Percentiles rank a stretch among this genome's conserved stretches.
These are phyloP conservation scores for Mikania micrantha DNA, from an alignment of 129 eudicot species.

Conservation along the genomic window DNA sequence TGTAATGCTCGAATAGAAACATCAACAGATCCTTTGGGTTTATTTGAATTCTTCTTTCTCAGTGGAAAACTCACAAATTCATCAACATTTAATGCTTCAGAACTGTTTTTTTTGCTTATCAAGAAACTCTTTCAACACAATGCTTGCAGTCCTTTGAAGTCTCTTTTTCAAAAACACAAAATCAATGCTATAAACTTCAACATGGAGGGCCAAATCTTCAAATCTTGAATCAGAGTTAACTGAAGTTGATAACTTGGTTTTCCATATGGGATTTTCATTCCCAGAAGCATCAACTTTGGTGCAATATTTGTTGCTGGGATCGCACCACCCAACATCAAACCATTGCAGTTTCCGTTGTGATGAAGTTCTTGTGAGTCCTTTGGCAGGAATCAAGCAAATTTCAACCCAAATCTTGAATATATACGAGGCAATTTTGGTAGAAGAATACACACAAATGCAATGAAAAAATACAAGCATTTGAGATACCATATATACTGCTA, in stretches of 20 bases:
- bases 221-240: slow-evolving; percentile 39
- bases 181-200: slow-evolving; percentile 85
- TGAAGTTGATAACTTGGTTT: slow-evolving; percentile 59
- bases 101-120: slow-evolving; percentile 39
- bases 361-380: slow-evolving; percentile 66
- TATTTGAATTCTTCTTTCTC: too few relatives aligned
- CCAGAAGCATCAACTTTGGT: slow-evolving; percentile 78
- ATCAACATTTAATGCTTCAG: too few relatives aligned
- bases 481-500: too few relatives aligned
- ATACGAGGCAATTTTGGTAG: too few relatives aligned
- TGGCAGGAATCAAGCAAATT: slow-evolving; percentile 54
- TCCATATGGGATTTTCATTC: slow-evolving; percentile 76
- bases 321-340: too few relatives aligned
- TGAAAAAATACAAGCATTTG: not conserved
- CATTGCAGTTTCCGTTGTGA: slow-evolving; percentile 80
- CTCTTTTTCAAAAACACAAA: slow-evolving; percentile 71
- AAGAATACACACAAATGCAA: too few relatives aligned
- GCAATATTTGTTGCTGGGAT: too few relatives aligned
- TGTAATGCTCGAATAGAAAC: too few relatives aligned
- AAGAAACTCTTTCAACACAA: slow-evolving; percentile 65
- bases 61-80: too few relatives aligned
- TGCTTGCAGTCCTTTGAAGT: slow-evolving; percentile 67
- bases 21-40: too few relatives aligned
- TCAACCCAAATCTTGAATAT: slow-evolving; percentile 73
- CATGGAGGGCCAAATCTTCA: slow-evolving; percentile 47